A percentile compares a stretch with the other conserved stretches of the same genome.
These are phyloP conservation scores for Gloeopeniophorella convolvens DNA, from an alignment of 768 basidiomycete genomes.

Conservation along the genomic window DNA sequence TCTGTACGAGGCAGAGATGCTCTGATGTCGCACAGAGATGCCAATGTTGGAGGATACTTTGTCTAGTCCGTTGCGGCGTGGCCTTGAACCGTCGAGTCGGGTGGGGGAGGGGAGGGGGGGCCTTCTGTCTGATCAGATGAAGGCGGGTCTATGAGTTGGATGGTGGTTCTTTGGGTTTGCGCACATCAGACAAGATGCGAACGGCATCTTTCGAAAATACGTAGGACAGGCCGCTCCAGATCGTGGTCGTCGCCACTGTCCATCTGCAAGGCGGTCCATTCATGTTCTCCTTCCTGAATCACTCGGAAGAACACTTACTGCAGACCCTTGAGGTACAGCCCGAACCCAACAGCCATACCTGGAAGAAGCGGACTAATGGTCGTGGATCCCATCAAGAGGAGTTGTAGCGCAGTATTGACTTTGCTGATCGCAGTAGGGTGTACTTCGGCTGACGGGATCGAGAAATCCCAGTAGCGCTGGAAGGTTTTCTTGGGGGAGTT, in stretches of 20 bases:
- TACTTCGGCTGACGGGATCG: constrained; percentile 92
- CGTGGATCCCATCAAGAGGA: constrained; percentile 84
- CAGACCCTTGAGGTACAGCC: constrained; percentile 65
- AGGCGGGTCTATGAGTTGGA: not conserved
- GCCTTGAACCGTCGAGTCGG: no score
- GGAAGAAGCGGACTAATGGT: constrained; percentile 80
- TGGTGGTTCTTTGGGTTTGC: constrained; percentile 1
- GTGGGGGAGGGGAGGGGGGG: no score
- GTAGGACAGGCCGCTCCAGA: constrained; percentile 88
- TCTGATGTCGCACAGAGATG: no score
- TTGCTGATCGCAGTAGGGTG: constrained; percentile 93
- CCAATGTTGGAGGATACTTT: no score
- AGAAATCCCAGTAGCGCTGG: constrained; percentile 91
- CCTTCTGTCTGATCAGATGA: not conserved
- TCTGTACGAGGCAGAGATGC: no score
- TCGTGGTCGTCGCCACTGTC: constrained; percentile 83
- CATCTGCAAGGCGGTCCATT: constrained; percentile 41
- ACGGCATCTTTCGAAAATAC: constrained; percentile 71
- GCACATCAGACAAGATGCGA: constrained; percentile 34
- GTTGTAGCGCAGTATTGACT: constrained; percentile 90
- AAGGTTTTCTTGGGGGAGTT: constrained; percentile 69
- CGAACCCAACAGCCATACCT: constrained; percentile 48
- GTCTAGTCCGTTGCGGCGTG: no score
- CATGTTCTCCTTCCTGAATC: not conserved
- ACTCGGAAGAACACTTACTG: not conserved